Evolutionary conservation across 2,329 filamentous ascomycete genomes (phyloP), one percentile per base, ranked within the genome.

Genomic region (Decorospora gaudefroyi): DNA sequence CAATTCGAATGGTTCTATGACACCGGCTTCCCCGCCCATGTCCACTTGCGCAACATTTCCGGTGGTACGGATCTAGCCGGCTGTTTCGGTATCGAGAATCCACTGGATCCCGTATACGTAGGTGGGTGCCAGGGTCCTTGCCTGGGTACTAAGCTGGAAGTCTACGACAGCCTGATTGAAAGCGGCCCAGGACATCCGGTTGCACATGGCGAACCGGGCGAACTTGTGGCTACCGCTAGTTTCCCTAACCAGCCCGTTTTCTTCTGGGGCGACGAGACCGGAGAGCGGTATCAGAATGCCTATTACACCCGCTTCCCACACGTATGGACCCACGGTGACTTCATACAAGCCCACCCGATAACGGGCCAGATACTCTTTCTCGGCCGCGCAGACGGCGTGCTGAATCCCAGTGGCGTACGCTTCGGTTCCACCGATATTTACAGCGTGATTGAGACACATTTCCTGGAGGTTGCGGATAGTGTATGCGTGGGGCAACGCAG

Each of bases 391-490:
- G 88, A 93, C 61, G 88, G 88, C 9, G 88, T 93, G 2, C 72
- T 93, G 37, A 93, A 93, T 62, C 88, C 88, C 0, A 84, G 80
- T 5, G 88, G 88, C 0, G 83, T 93, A 8, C 78, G 88, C 0
- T 95, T 93, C 59, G 89, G 88, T 0, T 87, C 83, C 4, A 84
- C 87, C 0, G 89, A 93, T 67, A 86, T 93, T 22, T 95, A 93
- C 67, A 79, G 78, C 9, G 85, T 91, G 1, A 69, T 91, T 3
- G 86, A 89, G 69, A 72, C 76, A 16, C 74, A 79, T 41, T 91
- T 92, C 50, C 73, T 80, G 0, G 75, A 79, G 11, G 73, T 93
- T 3, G 76, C 76, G 3, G 89, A 93, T 62, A 84, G 83, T n/a
- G 76, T 93, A 18, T 92, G 88, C 43, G 87, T 93, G 0, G 89